Conservation (phyloP, 208 protist genomes). For the Crithidia mellificae region DNA sequence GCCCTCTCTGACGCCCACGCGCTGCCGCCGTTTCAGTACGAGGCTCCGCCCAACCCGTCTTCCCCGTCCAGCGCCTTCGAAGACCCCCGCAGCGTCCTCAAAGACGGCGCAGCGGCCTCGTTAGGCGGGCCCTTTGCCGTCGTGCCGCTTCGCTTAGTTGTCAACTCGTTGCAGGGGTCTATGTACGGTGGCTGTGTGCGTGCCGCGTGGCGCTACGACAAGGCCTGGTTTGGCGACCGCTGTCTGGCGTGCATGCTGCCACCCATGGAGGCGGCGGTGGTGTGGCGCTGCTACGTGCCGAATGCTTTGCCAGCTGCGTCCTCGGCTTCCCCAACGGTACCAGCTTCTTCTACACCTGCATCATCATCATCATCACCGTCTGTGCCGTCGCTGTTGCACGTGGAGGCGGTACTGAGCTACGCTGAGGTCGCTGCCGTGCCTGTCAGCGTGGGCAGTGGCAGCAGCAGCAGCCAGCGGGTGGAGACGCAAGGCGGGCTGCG, state of each 20-base stretch:
- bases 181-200: slow-evolving; percentile 16
- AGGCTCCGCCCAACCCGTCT: slow-evolving; percentile 14
- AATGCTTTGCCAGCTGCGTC: slow-evolving; percentile 23
- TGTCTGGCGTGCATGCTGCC: slow-evolving; percentile 45
- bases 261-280: slow-evolving; percentile 32
- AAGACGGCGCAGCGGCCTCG: neutral
- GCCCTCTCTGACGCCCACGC: slow-evolving; percentile 34
- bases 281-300: slow-evolving; percentile 43
- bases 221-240: slow-evolving; percentile 69
- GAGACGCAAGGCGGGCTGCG: slow-evolving; percentile 14
- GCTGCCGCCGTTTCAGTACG: slow-evolving; percentile 33
- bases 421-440: neutral
- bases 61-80: neutral
- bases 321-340: too few species aligned
- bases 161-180: slow-evolving; percentile 1
- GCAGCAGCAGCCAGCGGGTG: neutral
- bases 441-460: neutral
- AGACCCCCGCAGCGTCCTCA: neutral
- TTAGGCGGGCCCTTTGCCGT: slow-evolving; percentile 10
- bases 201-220: slow-evolving; percentile 38
- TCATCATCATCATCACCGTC: neutral
- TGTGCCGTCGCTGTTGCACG: slow-evolving; percentile 4
- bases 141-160: slow-evolving; percentile 21
- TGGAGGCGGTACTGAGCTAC: slow-evolving; percentile 19
- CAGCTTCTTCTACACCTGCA: neutral